These are phyloP conservation scores for Dalbergia oliveri DNA, from an alignment of 306 rosid species.

Conservation along the genomic window DNA sequence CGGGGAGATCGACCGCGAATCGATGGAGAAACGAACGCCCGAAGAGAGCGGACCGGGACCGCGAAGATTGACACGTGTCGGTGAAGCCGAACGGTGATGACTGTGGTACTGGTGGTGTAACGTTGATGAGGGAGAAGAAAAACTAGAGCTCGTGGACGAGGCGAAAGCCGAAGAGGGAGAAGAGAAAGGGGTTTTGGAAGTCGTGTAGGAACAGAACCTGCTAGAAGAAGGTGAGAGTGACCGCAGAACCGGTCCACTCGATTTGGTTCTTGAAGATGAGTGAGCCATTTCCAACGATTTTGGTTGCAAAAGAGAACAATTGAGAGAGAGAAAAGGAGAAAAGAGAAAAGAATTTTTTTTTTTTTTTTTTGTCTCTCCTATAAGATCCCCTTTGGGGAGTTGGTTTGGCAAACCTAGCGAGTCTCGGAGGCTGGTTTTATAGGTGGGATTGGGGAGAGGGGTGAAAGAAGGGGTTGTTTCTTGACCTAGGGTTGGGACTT, in stretches of 20 bases:
- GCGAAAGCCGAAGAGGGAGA: constrained; percentile 78
- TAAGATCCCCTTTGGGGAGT: constrained; percentile 66
- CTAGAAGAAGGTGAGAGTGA: constrained; percentile 78
- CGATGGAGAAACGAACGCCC: constrained; percentile 78
- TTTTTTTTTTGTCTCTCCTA: not conserved
- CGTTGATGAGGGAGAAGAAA: constrained; percentile 60
- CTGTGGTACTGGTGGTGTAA: constrained; percentile 46
- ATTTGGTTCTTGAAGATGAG: constrained; percentile 62
- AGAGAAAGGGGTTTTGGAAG: constrained; percentile 56
- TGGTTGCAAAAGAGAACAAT: not conserved
- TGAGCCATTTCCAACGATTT: constrained; percentile 57
- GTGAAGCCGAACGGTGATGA: constrained; percentile 78
- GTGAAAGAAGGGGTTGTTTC: constrained; percentile 16
- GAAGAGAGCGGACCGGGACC: constrained; percentile 52
- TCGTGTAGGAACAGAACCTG: constrained; percentile 63
- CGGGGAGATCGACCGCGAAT: constrained; percentile 80
- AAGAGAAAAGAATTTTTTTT: not conserved
- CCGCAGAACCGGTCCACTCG: constrained; percentile 81
- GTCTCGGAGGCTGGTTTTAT: constrained; percentile 76
- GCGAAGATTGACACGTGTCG: constrained; percentile 86
- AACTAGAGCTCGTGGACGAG: constrained; percentile 72
- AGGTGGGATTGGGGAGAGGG: constrained; percentile 22
- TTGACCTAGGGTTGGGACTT: not conserved
- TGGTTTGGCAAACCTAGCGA: constrained; percentile 95
- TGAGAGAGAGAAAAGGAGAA: not conserved